Conservation (phyloP, 2,329 filamentous ascomycete species). For the Cryphonectria parasitica region DNA sequence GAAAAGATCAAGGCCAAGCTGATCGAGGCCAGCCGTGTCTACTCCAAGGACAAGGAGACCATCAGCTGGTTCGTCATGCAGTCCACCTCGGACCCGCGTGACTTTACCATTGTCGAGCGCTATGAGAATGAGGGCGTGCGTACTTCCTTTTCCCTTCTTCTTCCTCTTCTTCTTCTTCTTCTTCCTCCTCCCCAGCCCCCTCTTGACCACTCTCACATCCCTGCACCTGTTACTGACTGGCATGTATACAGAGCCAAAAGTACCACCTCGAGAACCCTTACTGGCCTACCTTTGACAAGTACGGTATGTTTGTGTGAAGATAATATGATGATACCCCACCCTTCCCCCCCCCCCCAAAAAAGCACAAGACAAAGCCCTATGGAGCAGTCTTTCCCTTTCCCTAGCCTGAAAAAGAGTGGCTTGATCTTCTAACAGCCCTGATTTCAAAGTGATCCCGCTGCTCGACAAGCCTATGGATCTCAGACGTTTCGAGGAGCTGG, state of each 20-base stretch:
- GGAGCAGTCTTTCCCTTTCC: no score
- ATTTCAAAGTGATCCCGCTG: conserved; percentile 60
- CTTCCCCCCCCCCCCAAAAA: background rate
- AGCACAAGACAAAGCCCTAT: no score
- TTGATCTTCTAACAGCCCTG: background rate
- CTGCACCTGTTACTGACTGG: conserved; percentile 3
- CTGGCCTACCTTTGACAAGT: conserved; percentile 77
- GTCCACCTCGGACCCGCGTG: conserved; percentile 66
- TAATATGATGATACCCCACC: background rate
- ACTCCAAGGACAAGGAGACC: conserved; percentile 73
- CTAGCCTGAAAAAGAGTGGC: no score
- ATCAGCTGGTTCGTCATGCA: conserved; percentile 79
- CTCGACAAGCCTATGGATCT: conserved; percentile 72
- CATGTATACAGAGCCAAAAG: conserved; percentile 54
- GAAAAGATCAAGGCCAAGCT: conserved; percentile 72
- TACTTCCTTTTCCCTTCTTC: conserved; percentile 23
- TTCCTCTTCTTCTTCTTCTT: background rate
- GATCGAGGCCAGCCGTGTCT: conserved; percentile 73
- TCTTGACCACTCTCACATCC: no score
- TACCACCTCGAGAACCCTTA: conserved; percentile 71
- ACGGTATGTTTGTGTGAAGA: conserved; percentile 37
- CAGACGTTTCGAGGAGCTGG: conserved; percentile 68
- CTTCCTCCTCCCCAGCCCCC: no score
- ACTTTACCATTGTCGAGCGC: conserved; percentile 77
- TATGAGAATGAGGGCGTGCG: conserved; percentile 68